phyloP scores from a whole-genome alignment of 202 grass and related monocot species.

The Saccharum hybrid region DNA sequence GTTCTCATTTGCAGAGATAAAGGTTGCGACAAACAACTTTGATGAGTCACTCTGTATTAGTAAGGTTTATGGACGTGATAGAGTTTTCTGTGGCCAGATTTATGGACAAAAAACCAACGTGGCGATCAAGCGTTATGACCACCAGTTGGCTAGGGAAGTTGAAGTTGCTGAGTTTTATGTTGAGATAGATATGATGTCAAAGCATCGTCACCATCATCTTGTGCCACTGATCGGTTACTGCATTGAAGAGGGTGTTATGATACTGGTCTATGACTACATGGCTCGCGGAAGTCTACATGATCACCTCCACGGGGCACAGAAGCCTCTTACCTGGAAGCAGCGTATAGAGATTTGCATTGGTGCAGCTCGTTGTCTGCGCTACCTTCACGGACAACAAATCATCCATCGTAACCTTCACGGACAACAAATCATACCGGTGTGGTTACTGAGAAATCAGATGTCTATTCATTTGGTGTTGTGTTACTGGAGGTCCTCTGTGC shows the following conservation, averaged over 20 bases:
- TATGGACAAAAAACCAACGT: neutral
- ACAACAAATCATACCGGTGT: no score
- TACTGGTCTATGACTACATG: constrained; percentile 54
- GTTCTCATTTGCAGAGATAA: constrained; percentile 49
- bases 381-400: constrained; percentile 45
- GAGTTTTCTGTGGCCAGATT: neutral
- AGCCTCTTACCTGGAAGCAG: constrained; percentile 43
- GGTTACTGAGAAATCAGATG: constrained; percentile 55
- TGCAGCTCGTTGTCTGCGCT: constrained; percentile 50
- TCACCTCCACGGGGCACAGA: constrained; percentile 31
- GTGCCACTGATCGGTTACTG: constrained; percentile 59
- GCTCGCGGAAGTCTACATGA: constrained; percentile 37
- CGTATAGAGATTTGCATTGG: constrained; percentile 53
- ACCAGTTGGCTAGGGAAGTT: no score
- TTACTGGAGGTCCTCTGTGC: constrained; percentile 44
- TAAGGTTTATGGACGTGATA: neutral
- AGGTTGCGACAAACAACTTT: constrained; percentile 53
- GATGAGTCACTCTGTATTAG: constrained; percentile 12
- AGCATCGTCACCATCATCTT: constrained; percentile 41
- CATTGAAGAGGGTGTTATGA: constrained; percentile 43
- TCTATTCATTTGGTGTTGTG: constrained; percentile 59
- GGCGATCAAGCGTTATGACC: no score
- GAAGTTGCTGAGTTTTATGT: no score
- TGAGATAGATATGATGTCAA: constrained; percentile 41
- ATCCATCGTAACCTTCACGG: constrained; percentile 48